A percentile compares a stretch with the other conserved stretches of the same genome.
Evolutionary conservation across 345 rosid genomes (phyloP).

Genomic region (Pugionium cornutum): DNA sequence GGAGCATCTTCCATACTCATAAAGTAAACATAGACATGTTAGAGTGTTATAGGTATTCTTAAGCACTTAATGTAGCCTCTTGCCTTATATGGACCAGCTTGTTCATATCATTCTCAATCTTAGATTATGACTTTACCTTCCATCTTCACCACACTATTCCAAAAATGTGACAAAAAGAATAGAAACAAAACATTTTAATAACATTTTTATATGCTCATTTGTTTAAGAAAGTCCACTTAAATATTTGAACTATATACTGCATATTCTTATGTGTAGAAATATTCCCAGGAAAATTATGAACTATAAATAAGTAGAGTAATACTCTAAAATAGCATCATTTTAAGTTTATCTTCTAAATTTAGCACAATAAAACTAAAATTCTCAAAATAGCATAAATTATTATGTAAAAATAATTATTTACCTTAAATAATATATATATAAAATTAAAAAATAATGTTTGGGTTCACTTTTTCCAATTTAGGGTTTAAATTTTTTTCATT

Average conservation of each 20-base stretch:
- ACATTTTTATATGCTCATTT: slow-evolving; percentile 10
- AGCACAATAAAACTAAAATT: too few species aligned
- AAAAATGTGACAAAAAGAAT: slow-evolving; percentile 25
- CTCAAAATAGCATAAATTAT: too few species aligned
- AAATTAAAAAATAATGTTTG: too few species aligned
- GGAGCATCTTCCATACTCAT: slow-evolving; percentile 40
- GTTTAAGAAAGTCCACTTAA: background rate
- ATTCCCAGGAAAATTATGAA: too few species aligned
- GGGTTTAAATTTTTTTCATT: too few species aligned
- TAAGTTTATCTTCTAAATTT: too few species aligned
- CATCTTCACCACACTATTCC: slow-evolving; percentile 30
- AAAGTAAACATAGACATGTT: slow-evolving; percentile 31
- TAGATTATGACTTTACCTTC: slow-evolving; percentile 33
- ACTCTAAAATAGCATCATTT: too few species aligned
- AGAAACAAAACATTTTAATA: background rate
- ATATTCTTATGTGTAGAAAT: too few species aligned
- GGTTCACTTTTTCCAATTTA: too few species aligned
- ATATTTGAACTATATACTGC: background rate
- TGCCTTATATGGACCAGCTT: slow-evolving; percentile 41
- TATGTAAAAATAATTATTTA: too few species aligned
- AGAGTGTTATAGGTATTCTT: slow-evolving; percentile 34
- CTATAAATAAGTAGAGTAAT: too few species aligned
- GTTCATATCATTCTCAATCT: slow-evolving; percentile 33
- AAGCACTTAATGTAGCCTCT: slow-evolving; percentile 43
- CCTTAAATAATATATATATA: too few species aligned